Base-by-base conservation (phyloP, 352 stramenopile species). In the Thraustochytrium striatum region DNA sequence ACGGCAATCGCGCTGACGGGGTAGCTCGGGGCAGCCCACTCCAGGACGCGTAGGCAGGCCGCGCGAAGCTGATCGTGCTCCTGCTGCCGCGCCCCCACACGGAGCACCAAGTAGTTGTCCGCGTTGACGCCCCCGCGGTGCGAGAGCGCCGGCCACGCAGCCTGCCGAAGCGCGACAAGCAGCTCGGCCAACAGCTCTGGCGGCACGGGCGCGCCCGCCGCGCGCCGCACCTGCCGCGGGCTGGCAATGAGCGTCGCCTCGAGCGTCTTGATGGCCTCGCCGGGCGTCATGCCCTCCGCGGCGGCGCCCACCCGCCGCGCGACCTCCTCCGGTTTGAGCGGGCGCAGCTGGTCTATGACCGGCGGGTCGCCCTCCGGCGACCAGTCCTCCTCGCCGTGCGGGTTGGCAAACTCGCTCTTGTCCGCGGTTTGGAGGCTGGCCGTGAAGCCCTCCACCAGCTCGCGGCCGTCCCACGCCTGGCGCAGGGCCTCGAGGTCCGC, bases 1-100 rank as follows among this genome's bases (percentile, higher is more conserved):
- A 83, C 79, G 43, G 79, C 79, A 83, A 83, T 82, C 5, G 70
- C 79, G 69, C 39, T 82, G 57, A 82, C 80, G 38, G 53, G 68
- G 44, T 82, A 83, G 9, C 52, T 30, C 11, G 70, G n/a, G 39
- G 73, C 72, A 2, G 36, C 78, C 35, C 36, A 61, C 30, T 79
- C 35, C 72, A 83, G 69, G 44, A 83, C 38, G 53, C 61, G 39
- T n/a, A 21, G 44, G 69, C 57, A 81, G 11, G 78, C 69, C 16
- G 62, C 38, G 25, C 68, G 39, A 30, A 83, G 47, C 11, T 81
- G 47, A 44, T 52, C 41, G 52, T 83, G 79, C n/a, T 28, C 55
- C 61, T 83, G 58, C 8, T 9, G 38, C 39, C n/a, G 21, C 13
- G 78, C 41, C 62, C 79, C 79, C 9, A 61, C 73, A 7, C 61